phyloP scores from a whole-genome alignment of 495 filamentous ascomycete species.

The Lophiostoma macrostomum region DNA sequence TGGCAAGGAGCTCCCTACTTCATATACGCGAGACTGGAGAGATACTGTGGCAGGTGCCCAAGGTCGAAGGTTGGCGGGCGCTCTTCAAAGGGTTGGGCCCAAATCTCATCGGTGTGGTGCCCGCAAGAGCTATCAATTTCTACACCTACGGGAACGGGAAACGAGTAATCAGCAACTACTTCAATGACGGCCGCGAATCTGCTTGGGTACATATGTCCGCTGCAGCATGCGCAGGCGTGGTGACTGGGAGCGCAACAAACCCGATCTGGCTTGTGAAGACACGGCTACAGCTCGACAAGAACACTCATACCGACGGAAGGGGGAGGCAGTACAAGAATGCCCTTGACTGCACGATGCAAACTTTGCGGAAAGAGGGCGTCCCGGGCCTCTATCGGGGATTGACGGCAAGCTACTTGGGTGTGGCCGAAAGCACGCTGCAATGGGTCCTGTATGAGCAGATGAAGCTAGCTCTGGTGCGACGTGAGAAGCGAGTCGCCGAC shows the following conservation, averaged over 20 bases:
- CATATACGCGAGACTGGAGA: constrained; percentile 76
- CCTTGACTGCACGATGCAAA: constrained; percentile 73
- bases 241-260: constrained; percentile 82
- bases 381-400: constrained; percentile 79
- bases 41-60: constrained; percentile 74
- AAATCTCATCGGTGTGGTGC: constrained; percentile 82
- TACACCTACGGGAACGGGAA: constrained; percentile 89
- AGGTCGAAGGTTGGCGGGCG: constrained; percentile 73
- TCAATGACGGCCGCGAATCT: constrained; percentile 63
- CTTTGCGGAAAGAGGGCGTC: constrained; percentile 72
- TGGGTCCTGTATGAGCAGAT: constrained; percentile 85
- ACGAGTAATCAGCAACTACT: constrained; percentile 62
- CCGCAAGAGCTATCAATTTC: constrained; percentile 84
- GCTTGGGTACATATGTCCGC: constrained; percentile 70
- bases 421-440: constrained; percentile 80
- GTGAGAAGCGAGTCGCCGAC: constrained; percentile 53
- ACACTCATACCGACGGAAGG: constrained; percentile 53
- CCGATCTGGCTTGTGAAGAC: constrained; percentile 95
- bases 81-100: constrained; percentile 88
- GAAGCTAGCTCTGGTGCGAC: constrained; percentile 60
- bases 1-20: constrained; percentile 50
- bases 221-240: constrained; percentile 70
- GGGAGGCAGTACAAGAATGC: constrained; percentile 74
- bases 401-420: constrained; percentile 81
- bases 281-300: constrained; percentile 79